Conservation (phyloP, 371 early-diverging fungal genomes). For the Umbelopsis sp. region DNA sequence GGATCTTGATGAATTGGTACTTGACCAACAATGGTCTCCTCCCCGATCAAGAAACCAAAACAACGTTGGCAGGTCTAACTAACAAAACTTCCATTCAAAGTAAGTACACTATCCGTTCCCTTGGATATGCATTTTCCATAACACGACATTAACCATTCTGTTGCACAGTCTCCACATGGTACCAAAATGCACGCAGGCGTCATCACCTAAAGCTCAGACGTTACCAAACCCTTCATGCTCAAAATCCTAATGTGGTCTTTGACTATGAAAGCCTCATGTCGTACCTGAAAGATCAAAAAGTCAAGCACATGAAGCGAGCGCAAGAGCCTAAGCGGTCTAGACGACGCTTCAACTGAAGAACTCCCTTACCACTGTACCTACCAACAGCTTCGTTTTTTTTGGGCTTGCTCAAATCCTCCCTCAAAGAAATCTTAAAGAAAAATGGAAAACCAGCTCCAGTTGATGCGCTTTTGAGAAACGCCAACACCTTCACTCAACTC, state of each 20-base stretch:
- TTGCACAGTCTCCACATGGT: slow-evolving; percentile 46
- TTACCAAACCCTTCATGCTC: slow-evolving; percentile 25
- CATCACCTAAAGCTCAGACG: slow-evolving; percentile 33
- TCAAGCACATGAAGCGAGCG: slow-evolving; percentile 11
- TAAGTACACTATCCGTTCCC: slow-evolving; percentile 21
- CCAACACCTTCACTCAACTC: not conserved
- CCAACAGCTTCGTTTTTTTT: not conserved
- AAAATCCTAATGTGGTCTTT: slow-evolving; percentile 31
- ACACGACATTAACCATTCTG: not conserved
- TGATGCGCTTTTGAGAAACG: slow-evolving; percentile 5
- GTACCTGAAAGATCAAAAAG: slow-evolving; percentile 22
- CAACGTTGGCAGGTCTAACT: slow-evolving; percentile 28
- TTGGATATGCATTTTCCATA: not conserved
- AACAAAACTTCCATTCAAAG: slow-evolving; percentile 35
- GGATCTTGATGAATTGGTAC: slow-evolving; percentile 43
- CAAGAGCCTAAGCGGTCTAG: slow-evolving; percentile 17
- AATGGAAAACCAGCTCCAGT: not conserved
- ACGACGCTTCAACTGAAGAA: slow-evolving; percentile 8
- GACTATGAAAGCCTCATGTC: slow-evolving; percentile 33
- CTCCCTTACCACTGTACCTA: not conserved
- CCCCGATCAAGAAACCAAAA: slow-evolving; percentile 31
- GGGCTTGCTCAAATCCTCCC: not conserved
- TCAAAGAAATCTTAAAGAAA: not conserved
- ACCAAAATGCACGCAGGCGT: slow-evolving; percentile 47
- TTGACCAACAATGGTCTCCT: slow-evolving; percentile 33